phyloP scores from a whole-genome alignment of 768 basidiomycete genomes.

The Kwoniella europaea region DNA sequence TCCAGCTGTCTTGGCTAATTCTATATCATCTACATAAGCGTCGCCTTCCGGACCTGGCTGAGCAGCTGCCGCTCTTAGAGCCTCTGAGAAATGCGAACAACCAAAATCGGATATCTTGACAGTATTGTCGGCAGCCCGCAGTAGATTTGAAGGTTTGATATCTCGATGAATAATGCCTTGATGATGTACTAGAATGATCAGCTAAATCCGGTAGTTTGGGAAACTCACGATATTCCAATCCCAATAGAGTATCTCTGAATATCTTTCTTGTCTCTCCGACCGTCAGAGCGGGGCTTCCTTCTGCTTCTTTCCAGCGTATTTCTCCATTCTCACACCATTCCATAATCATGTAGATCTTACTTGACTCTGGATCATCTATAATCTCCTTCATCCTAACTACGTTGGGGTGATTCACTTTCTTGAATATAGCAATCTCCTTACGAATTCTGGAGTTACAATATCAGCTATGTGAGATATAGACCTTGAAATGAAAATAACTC shows the following conservation, averaged over 20 bases:
- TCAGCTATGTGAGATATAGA: neutral
- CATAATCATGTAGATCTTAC: constrained; percentile 95
- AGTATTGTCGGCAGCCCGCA: constrained; percentile 81
- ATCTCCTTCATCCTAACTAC: constrained; percentile 89
- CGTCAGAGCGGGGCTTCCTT: constrained; percentile 74
- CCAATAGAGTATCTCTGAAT: constrained; percentile 89
- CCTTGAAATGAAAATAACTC: constrained; percentile 5
- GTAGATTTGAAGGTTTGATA: constrained; percentile 96
- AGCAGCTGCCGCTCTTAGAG: constrained; percentile 72
- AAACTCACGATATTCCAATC: constrained; percentile 88
- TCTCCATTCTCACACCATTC: constrained; percentile 96
- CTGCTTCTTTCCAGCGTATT: constrained; percentile 78
- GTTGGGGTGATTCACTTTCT: constrained; percentile 88
- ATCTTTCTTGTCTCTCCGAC: constrained; percentile 83
- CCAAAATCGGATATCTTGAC: constrained; percentile 99
- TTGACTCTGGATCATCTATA: constrained; percentile 85
- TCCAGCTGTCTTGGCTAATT: constrained; percentile 87
- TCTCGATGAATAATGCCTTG: constrained; percentile 99
- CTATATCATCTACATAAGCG: constrained; percentile 76
- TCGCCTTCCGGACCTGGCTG: constrained; percentile 61
- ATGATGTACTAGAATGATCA: constrained; percentile 74
- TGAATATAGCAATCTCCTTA: constrained; percentile 98
- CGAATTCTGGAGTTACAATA: constrained; percentile 66
- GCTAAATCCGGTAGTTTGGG: constrained; percentile 4
- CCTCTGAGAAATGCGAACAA: constrained; percentile 92